Conservation (phyloP, 441 rosid species). For the Capsella rubella region DNA sequence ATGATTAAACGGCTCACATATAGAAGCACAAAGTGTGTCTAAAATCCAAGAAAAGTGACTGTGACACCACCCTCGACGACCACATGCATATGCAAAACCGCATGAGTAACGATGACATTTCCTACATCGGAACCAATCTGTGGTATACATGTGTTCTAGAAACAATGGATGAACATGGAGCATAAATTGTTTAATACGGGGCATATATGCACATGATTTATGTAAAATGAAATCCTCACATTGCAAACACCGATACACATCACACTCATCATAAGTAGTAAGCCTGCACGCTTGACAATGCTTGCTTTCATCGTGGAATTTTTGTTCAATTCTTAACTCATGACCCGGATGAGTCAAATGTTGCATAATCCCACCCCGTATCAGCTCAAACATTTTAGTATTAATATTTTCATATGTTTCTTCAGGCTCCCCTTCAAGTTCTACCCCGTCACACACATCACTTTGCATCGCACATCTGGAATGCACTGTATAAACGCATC, state of each 20-base stretch:
- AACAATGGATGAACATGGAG: not conserved
- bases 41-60: not conserved
- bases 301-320: not conserved
- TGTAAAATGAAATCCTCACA: conserved; percentile 36
- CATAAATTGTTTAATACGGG: not conserved
- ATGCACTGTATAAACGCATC: conserved; percentile 36
- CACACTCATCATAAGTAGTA: not conserved
- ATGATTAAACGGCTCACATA: not conserved
- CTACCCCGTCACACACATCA: conserved; percentile 6
- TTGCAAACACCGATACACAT: conserved; percentile 20
- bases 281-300: conserved; percentile 13
- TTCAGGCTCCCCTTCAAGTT: conserved; percentile 9
- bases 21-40: conserved; percentile 28
- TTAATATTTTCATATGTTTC: not conserved
- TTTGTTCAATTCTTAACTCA: not conserved
- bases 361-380: not conserved
- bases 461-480: conserved; percentile 14
- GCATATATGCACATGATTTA: conserved; percentile 36
- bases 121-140: not conserved
- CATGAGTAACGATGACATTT: not conserved
- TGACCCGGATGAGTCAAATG: not conserved
- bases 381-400: not conserved
- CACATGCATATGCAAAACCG: conserved; percentile 21
- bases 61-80: not conserved
- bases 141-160: not conserved